A percentile compares a stretch with the other conserved stretches of the same genome.
phyloP scores from a whole-genome alignment of 805 yeast species.

The Pichia membranifaciens region DNA sequence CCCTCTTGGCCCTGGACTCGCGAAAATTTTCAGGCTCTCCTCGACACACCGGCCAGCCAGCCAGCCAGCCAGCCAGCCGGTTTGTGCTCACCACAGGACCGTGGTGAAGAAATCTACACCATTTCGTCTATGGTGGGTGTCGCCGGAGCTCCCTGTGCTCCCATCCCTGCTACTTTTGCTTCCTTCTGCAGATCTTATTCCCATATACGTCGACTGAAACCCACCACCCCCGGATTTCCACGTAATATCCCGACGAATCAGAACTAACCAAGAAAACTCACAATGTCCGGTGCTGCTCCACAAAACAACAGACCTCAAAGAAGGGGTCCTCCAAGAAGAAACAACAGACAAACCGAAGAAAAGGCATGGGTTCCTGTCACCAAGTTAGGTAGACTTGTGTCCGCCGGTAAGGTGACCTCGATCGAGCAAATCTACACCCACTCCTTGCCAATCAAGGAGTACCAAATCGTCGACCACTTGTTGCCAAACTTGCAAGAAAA shows the following conservation, averaged over 20 bases:
- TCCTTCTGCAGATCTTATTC: neutral
- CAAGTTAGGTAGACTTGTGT: constrained; percentile 99
- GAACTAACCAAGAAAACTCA: constrained; percentile 15
- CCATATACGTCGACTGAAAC: constrained; percentile 50
- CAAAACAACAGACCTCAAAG: constrained; percentile 37
- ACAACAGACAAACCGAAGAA: constrained; percentile 85
- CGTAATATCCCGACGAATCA: constrained; percentile 55
- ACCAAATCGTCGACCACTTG: constrained; percentile 95
- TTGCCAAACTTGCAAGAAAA: constrained; percentile 95
- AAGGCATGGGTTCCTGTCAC: constrained; percentile 99
- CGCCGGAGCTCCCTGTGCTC: no score
- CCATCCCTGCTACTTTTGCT: no score
- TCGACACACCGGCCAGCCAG: no score
- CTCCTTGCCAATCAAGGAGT: constrained; percentile 99
- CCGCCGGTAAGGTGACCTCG: constrained; percentile 95
- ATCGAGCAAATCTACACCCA: constrained; percentile 98
- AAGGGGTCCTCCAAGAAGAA: constrained; percentile 57
- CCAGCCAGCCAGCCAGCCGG: no score
- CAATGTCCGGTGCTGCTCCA: constrained; percentile 43
- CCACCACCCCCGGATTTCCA: constrained; percentile 69
- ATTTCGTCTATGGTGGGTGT: no score
- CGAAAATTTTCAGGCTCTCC: no score
- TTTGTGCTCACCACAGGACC: no score
- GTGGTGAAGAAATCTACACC: no score
- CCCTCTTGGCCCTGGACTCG: no score